These are phyloP conservation scores for Glebionis coronaria DNA, from an alignment of 129 eudicot genomes.

Conservation along the genomic window DNA sequence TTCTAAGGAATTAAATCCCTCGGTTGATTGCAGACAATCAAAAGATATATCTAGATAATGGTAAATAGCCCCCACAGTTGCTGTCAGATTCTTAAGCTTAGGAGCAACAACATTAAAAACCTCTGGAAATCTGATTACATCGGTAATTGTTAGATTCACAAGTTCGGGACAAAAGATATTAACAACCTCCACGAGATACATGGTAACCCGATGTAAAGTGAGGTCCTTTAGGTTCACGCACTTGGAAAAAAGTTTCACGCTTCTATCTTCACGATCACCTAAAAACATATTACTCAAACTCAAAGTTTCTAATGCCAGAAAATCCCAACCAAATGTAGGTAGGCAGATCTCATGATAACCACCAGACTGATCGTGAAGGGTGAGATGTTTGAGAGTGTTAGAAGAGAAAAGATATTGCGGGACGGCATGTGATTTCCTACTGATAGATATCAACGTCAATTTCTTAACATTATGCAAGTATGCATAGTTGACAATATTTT, in stretches of 20 bases:
- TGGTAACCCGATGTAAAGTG: background rate
- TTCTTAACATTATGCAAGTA: conserved; percentile 15
- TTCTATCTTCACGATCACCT: background rate
- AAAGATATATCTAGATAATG: no score
- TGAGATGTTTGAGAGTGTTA: conserved; percentile 15
- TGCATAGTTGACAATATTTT: conserved; percentile 10
- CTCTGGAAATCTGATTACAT: background rate
- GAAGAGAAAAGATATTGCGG: conserved; percentile 13
- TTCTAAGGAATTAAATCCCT: background rate
- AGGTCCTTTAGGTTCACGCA: conserved; percentile 14
- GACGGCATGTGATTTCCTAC: background rate
- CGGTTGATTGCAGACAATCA: background rate
- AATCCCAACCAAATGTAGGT: background rate
- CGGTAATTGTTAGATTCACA: background rate
- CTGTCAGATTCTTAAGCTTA: conserved; percentile 2
- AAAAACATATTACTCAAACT: background rate
- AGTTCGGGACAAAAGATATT: background rate
- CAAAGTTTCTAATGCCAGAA: conserved; percentile 1
- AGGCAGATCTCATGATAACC: no score
- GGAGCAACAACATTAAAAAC: conserved; percentile 10
- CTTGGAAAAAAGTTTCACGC: conserved; percentile 12
- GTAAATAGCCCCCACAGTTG: background rate
- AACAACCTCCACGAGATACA: background rate
- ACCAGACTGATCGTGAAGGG: background rate
- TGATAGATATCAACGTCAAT: background rate